phyloP scores from a whole-genome alignment of 202 grass and related monocot species.

The Schoenoplectus tabernaemontani region DNA sequence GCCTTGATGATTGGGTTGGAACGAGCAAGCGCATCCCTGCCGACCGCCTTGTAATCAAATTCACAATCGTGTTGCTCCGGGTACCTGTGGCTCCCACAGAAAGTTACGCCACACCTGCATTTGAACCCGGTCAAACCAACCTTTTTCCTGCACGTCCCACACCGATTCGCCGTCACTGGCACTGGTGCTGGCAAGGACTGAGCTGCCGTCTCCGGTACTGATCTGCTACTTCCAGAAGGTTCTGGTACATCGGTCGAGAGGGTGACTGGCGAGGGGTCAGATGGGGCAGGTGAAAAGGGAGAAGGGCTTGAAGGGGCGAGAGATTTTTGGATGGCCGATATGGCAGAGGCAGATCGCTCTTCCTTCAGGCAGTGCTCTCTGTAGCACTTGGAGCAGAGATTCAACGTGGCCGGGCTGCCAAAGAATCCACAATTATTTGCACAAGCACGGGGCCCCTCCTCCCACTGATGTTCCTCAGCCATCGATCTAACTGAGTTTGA shows the following conservation, averaged over 20 bases:
- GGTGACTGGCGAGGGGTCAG: neutral
- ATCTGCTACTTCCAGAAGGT: neutral
- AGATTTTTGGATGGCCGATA: slow-evolving; percentile 24
- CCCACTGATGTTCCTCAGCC: slow-evolving; percentile 12
- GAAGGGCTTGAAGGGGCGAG: neutral
- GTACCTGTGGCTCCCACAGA: slow-evolving; percentile 28
- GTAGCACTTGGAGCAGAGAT: slow-evolving; percentile 40
- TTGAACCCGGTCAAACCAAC: slow-evolving; percentile 30
- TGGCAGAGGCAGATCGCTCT: slow-evolving; percentile 23
- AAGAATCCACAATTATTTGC: slow-evolving; percentile 35
- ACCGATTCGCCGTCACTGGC: slow-evolving; percentile 9
- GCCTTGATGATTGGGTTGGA: slow-evolving; percentile 25
- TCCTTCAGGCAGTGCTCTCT: slow-evolving; percentile 25
- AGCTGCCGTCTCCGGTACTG: neutral
- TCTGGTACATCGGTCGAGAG: neutral
- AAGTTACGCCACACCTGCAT: slow-evolving; percentile 26
- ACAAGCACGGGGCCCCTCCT: slow-evolving; percentile 19
- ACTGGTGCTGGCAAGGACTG: neutral
- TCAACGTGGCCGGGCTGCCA: slow-evolving; percentile 18
- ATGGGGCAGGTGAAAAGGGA: neutral
- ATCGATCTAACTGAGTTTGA: slow-evolving; percentile 3
- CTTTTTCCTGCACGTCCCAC: slow-evolving; percentile 24
- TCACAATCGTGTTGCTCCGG: slow-evolving; percentile 19
- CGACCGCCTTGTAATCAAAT: slow-evolving; percentile 25
- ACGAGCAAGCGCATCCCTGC: slow-evolving; percentile 19